Evolutionary conservation across 106 monocot species (phyloP), one percentile per base, ranked within the genome.

Genomic region (Acanthochlamys bracteata): DNA sequence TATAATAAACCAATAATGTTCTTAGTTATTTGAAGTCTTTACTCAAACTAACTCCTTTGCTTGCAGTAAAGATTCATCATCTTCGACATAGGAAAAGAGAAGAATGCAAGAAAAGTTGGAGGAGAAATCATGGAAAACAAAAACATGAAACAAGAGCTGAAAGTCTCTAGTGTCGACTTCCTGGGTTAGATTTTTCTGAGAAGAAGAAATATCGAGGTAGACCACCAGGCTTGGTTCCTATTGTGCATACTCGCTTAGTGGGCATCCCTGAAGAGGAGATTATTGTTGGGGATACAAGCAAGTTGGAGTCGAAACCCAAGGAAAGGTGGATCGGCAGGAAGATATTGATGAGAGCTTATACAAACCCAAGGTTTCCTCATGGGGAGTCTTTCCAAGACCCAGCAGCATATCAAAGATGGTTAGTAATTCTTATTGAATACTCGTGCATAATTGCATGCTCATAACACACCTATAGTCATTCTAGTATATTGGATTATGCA

Each of bases 301-400:
- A 96, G 57, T 96, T 69, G 80, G 59, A 61, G 53, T 60, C 24
- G 26, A 62, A 66, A 51, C 57, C 49, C 55, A 73, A 27, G 42
- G 53, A 52, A 41, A 47, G 53, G 42, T 52, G 42, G 55, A 41
- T 57, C 57, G 72, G 63, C 27, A 61, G 16, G 67, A 51, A 52
- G 65, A 71, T 55, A 66, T 70, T 61, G 76, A 63, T 49, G n/a
- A 49, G 14, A 76, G 49, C 13, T 27, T 80, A 23, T 96, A 91
- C 75, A 88, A 84, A 66, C 95, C 95, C 7, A 90, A 82, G 53
- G 88, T 96, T 27, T 84, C 86, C 33, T 88, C 95, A 53, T 96
- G 95, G 95, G 90, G 95, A 55, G 84, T 91, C 63, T 96, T 88
- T 43, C 90, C 95, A 66, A 82, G 95, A 60, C 95, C 95, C 15